Base-by-base conservation (phyloP, 768 basidiomycete genomes). In the Russula abietina region DNA sequence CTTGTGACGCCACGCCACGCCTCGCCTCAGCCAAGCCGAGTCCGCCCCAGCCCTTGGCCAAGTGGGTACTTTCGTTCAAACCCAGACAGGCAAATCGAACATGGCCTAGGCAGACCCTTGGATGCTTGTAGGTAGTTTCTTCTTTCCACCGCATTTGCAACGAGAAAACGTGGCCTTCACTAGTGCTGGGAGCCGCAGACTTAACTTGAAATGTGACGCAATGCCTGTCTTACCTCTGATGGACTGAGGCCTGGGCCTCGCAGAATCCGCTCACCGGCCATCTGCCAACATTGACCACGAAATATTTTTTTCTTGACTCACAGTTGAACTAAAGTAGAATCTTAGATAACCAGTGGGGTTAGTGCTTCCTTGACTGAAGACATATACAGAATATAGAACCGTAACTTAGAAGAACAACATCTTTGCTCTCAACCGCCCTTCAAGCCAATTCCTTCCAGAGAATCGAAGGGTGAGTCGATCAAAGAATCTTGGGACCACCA, bases 11-110 rank as follows among this genome's bases (percentile, higher is more conserved):
- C 45, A 46, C 45, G n/a, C 39, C 57, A 53, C 57, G 52, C 62
- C 57, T n/a, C 52, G 57, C 57, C 57, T 26, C 52, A 39, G 41
- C 38, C 57, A 32, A 63, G 51, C 36, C 43, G 50, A 52, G 56
- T 45, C 45, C 41, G 49, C 41, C 55, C 61, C 48, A 57, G 55
- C 61, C 61, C 55, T 43, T 54, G 36, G 48, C 51, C 41, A 62
- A 24, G 43, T 53, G 33, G 26, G 19, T 24, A 8, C 50, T 28
- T 30, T 43, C 12, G n/a, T 24, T 38, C 28, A 46, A 62, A 57
- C 17, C 11, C n/a, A 51, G 32, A 43, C 55, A 41, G 52, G 38
- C 45, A 48, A 41, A 41, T 16, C 5, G 30, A 24, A 26, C 33
- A 24, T 28, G 59, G 43, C 45, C 41, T 33, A 55, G 36, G 19